Percentiles rank a stretch among this genome's conserved stretches.
Conservation (phyloP, 345 rosid genomes). For the Eucalyptus tenuipes region DNA sequence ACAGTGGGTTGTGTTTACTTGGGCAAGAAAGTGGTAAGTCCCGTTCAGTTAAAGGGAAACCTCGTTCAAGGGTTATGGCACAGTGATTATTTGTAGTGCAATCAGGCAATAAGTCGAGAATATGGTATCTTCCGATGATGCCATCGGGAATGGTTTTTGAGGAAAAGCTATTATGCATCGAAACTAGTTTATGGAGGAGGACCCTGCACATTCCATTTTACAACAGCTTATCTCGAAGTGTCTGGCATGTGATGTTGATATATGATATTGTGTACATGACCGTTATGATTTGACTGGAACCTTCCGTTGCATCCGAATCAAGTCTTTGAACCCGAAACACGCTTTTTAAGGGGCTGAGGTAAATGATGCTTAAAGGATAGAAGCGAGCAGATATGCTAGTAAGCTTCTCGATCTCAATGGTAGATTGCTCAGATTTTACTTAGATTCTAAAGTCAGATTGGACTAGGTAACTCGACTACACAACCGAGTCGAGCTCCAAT, state of each 20-base stretch:
- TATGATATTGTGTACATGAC: background rate
- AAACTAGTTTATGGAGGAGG: background rate
- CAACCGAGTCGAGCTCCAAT: background rate
- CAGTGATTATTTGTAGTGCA: background rate
- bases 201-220: background rate
- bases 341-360: background rate
- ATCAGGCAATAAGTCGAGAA: background rate
- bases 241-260: background rate
- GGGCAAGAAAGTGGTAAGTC: background rate
- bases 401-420: background rate
- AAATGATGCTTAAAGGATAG: background rate
- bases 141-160: background rate
- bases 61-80: background rate
- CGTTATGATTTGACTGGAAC: background rate
- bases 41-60: background rate
- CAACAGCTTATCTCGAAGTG: background rate
- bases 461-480: background rate
- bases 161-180: background rate
- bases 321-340: background rate
- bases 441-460: fast-evolving
- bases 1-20: background rate
- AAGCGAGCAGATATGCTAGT: background rate
- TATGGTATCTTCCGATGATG: background rate
- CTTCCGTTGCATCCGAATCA: background rate
- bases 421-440: background rate